A percentile compares a stretch with the other conserved stretches of the same genome.
Conservation (phyloP, 1,139 yeast species). For the Fermentozyma sake region DNA sequence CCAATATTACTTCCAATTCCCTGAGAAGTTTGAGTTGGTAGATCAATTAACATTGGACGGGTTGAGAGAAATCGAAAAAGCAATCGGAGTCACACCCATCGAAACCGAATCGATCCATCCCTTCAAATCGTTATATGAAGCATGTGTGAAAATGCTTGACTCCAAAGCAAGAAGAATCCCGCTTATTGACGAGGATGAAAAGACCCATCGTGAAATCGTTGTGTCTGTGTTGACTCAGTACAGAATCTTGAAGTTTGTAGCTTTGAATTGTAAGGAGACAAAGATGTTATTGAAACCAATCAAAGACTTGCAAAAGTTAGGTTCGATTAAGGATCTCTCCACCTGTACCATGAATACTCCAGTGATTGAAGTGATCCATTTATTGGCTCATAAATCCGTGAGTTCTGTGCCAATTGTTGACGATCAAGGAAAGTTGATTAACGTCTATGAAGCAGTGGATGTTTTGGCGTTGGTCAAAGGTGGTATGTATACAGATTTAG, state of each 20-base stretch:
- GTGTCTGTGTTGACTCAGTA: constrained; percentile 95
- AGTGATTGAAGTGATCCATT: constrained; percentile 87
- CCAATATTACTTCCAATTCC: constrained; percentile 88
- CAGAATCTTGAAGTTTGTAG: constrained; percentile 91
- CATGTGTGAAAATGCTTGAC: constrained; percentile 88
- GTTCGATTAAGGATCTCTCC: constrained; percentile 55
- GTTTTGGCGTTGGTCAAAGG: constrained; percentile 90
- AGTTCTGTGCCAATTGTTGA: constrained; percentile 93
- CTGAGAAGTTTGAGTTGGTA: constrained; percentile 85
- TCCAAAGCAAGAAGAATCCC: constrained; percentile 93
- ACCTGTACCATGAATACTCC: constrained; percentile 91
- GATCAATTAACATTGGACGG: constrained; percentile 86
- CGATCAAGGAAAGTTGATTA: constrained; percentile 66
- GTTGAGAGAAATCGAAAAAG: constrained; percentile 76
- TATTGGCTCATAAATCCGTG: constrained; percentile 73
- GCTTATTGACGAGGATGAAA: constrained; percentile 88
- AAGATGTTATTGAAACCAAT: constrained; percentile 78
- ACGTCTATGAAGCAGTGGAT: constrained; percentile 95
- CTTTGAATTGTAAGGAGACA: constrained; percentile 93
- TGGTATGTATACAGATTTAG: constrained; percentile 87
- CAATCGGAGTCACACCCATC: constrained; percentile 82
- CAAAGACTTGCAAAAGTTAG: constrained; percentile 58
- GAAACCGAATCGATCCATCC: constrained; percentile 92
- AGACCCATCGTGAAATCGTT: constrained; percentile 88
- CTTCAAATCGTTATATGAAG: constrained; percentile 83